Conservation (phyloP, 2,329 filamentous ascomycete species). For the Fusarium stilboides region DNA sequence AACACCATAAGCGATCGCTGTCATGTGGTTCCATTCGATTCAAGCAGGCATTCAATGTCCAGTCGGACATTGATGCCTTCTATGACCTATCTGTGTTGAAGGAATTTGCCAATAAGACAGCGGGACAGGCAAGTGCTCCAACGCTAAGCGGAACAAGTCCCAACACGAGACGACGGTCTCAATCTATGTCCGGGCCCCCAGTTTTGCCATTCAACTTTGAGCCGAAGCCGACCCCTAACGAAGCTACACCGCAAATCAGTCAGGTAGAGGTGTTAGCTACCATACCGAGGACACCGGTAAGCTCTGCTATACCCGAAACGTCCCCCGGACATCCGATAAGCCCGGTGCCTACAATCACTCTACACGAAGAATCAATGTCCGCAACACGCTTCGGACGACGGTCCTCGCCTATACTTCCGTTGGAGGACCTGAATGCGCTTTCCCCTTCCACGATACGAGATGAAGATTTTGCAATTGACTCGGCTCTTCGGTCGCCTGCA, state of each 20-base stretch:
- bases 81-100: constrained; percentile 63
- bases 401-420: constrained; percentile 67
- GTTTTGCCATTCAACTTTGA: constrained; percentile 27
- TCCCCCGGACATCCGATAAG: constrained; percentile 25
- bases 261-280: constrained; percentile 13
- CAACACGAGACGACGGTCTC: constrained; percentile 49
- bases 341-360: constrained; percentile 1
- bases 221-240: constrained; percentile 7
- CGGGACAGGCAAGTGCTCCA: constrained; percentile 12
- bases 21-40: constrained; percentile 64
- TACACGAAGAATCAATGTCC: constrained; percentile 18
- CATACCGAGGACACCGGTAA: constrained; percentile 13
- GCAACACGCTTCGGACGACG: constrained; percentile 51
- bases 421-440: constrained; percentile 50
- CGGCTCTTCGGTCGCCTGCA: constrained; percentile 67
- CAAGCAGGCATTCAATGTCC: constrained; percentile 67
- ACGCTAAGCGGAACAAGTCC: constrained; percentile 10
- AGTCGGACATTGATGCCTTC: constrained; percentile 58
- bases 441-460: constrained; percentile 56
- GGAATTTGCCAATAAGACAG: constrained; percentile 48
- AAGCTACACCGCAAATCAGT: constrained; percentile 13
- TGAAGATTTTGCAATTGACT: constrained; percentile 62
- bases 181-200: constrained; percentile 48
- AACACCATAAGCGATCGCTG: constrained; percentile 64
- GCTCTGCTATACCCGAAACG: constrained; percentile 6